Conservation (phyloP, 164 flowering plant genomes). For the Tetrastigma voinierianum region DNA sequence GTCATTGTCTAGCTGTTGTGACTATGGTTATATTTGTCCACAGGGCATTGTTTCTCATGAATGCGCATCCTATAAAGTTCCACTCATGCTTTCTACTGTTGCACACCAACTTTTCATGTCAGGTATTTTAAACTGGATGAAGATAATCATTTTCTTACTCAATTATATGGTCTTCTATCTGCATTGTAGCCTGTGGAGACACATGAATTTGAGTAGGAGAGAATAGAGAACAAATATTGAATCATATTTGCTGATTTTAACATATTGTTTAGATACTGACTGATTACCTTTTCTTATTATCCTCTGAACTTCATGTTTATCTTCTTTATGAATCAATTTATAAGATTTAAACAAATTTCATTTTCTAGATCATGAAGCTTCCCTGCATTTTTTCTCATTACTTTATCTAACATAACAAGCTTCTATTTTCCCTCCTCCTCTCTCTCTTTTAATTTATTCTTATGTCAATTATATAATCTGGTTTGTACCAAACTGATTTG, state of each 20-base stretch:
- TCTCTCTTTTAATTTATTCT: not conserved
- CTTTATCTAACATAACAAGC: too few species aligned
- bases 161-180: not conserved
- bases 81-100: conserved; percentile 73
- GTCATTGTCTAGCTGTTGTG: not conserved
- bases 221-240: too few species aligned
- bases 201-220: too few species aligned
- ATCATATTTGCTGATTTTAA: too few species aligned
- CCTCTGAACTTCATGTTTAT: not conserved
- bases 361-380: not conserved
- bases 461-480: too few species aligned
- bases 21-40: conserved; percentile 8
- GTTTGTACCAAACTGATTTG: not conserved
- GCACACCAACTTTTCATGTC: conserved; percentile 87
- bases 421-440: not conserved
- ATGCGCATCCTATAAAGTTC: conserved; percentile 62
- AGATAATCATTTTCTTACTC: not conserved
- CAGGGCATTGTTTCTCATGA: conserved; percentile 95
- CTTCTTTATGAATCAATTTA: not conserved
- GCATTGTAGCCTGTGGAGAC: too few species aligned
- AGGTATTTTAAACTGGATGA: conserved; percentile 36
- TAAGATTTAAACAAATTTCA: not conserved
- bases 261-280: too few species aligned
- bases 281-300: too few species aligned
- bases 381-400: not conserved